Conservation (phyloP, 169 alveolate genomes). For the Sarcocystis neurona region DNA sequence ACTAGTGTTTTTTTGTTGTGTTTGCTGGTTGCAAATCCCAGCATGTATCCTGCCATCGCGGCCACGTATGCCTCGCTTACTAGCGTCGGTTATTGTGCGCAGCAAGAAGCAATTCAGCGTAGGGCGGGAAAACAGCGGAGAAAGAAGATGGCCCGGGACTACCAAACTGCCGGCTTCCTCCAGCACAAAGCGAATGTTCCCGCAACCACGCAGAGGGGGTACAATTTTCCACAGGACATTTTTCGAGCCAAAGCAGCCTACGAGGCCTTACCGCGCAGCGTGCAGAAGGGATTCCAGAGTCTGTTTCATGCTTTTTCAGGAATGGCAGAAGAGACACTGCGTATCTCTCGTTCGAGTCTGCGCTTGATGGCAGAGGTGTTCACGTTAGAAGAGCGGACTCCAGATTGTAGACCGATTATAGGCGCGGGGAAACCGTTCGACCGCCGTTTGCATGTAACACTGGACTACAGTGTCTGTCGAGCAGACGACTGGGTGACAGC, state of each 20-base stretch:
- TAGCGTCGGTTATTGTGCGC: conserved; percentile 53
- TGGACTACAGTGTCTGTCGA: too few species aligned
- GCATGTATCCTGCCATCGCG: conserved; percentile 38
- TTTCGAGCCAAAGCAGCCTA: conserved; percentile 42
- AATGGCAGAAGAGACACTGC: conserved; percentile 5
- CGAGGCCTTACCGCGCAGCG: conserved; percentile 22
- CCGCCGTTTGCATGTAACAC: too few species aligned
- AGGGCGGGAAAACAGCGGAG: conserved; percentile 39
- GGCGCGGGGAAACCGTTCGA: too few species aligned
- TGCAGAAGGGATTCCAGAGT: conserved; percentile 54
- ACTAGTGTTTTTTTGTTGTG: conserved; percentile 39
- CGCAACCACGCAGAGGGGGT: conserved; percentile 42
- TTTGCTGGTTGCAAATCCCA: conserved; percentile 28
- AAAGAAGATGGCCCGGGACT: conserved; percentile 40
- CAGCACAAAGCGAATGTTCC: conserved; percentile 49
- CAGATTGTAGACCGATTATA: conserved; percentile 53
- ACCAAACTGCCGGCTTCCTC: conserved; percentile 43
- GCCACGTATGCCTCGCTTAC: conserved; percentile 34
- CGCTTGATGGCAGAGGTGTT: conserved; percentile 37
- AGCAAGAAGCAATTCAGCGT: conserved; percentile 46
- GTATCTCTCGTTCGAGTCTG: conserved; percentile 33
- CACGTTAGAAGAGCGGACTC: conserved; percentile 43
- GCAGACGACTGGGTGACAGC: not conserved
- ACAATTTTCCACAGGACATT: not conserved
- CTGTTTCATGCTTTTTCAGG: conserved; percentile 50